phyloP scores from a whole-genome alignment of 202 grass and related monocot genomes.

The Setaria italica region DNA sequence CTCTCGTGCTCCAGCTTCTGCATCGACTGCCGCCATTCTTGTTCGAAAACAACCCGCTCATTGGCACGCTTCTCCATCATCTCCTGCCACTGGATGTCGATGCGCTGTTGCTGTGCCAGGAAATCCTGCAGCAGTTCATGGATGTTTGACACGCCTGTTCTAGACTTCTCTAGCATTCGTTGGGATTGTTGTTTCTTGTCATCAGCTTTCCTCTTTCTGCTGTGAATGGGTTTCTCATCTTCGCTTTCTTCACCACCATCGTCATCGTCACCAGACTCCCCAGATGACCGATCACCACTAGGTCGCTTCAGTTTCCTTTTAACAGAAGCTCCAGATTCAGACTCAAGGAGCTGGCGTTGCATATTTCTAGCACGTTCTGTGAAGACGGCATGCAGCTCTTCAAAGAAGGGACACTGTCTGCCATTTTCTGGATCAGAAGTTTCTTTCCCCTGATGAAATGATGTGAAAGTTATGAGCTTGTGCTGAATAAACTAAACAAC shows the following conservation, averaged over 20 bases:
- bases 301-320: slow-evolving; percentile 71
- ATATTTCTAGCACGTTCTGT: slow-evolving; percentile 80
- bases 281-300: slow-evolving; percentile 50
- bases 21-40: slow-evolving; percentile 81
- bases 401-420: slow-evolving; percentile 87
- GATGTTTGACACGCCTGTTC: slow-evolving; percentile 46
- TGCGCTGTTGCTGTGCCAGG: slow-evolving; percentile 70
- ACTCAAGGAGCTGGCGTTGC: slow-evolving; percentile 80
- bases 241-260: slow-evolving; percentile 50
- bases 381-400: slow-evolving; percentile 87
- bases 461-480: slow-evolving; percentile 21
- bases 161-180: slow-evolving; percentile 37
- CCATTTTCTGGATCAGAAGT: slow-evolving; percentile 82
- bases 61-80: slow-evolving; percentile 63
- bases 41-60: slow-evolving; percentile 74
- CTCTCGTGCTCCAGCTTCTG: slow-evolving; percentile 87
- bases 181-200: slow-evolving; percentile 52
- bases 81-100: slow-evolving; percentile 75
- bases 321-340: slow-evolving; percentile 61
- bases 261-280: slow-evolving; percentile 48
- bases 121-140: slow-evolving; percentile 80
- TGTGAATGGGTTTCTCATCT: slow-evolving; percentile 44
- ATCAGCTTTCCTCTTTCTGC: slow-evolving; percentile 56
- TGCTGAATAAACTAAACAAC: slow-evolving; percentile 15
- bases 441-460: slow-evolving; percentile 80